Base-by-base conservation (phyloP, 768 basidiomycete genomes). In the Pulveroboletus ravenelii region DNA sequence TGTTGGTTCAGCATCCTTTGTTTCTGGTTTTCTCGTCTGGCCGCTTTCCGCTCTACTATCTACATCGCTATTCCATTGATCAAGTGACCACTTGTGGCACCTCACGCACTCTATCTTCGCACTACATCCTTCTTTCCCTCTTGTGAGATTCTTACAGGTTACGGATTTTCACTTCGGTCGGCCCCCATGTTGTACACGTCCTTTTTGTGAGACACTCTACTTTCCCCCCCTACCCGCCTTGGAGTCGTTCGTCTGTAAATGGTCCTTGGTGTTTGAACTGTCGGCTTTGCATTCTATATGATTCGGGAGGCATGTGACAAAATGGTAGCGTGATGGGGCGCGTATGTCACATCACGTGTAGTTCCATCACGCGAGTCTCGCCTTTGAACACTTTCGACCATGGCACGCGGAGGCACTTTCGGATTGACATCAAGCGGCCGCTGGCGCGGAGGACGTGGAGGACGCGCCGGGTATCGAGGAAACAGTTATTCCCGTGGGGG, bases 371-470 rank as follows among this genome's bases (percentile, higher is more conserved):
- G 38, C 45, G 55, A 52, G 9, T 46, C 6, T 59, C 31, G 44
- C n/a, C 51, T 17, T 43, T 49, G 18, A 31, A 48, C 43, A 29
- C 17, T 36, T 17, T 18, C 25, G 30, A 25, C 39, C 51, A 68
- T 70, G 68, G 78, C 76, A 45, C 73, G 78, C 60, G 81, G 82
- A 42, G 56, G 53, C 44, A 72, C 71, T 20, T 84, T 85, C 65
- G 83, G 82, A 12, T 71, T 82, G 25, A 71, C 80, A 10, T 79
- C 80, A 27, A 66, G 69, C 47, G 73, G 78, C 47, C 58, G 60
- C 27, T 62, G 64, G 10, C 68, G 66, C 20, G 72, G 75, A 27
- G 70, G 75, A 45, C 70, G 74, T 15, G 72, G 72, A 18, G 67
- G 71, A 65, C 72, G 81, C 17, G 41, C 51, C 10, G 43, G 63